Evolutionary conservation across 164 flowering plant genomes (phyloP), one percentile per base, ranked within the genome.

Genomic region (Dillenia suffruticosa): DNA sequence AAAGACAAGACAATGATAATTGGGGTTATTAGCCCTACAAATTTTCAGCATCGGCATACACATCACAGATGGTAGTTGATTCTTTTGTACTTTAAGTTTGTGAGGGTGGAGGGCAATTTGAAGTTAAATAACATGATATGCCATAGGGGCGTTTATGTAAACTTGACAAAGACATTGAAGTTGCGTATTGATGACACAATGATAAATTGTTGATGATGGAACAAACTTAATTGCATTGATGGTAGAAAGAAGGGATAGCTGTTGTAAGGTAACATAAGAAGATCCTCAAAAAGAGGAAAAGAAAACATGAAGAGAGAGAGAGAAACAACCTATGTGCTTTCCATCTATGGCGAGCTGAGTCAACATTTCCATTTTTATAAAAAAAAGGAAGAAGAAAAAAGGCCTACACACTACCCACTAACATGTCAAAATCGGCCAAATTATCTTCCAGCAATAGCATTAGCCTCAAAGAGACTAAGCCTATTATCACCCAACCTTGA

Each of bases 401-500:
- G 7, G 7, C 40, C 40, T 32, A 6, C 40, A 32, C 40, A 32
- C 40, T 32, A 32, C 40, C 40, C 40, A 32, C 7, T 32, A 32
- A 32, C 40, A 32, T 32, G 7, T 32, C 40, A 32, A 32, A 32
- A 32, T 32, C 40, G 5, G 5, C 40, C 5, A 32, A 32, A 32
- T 32, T 32, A 32, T 32, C 40, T 46, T 10, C 13, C 12, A n/a
- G 12, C 45, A 13, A 15, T 12, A 13, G 51, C 43, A 45, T 10
- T 19, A 57, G 61, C 56, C 71, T 83, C 84, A 61, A 88, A 88
- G 44, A 61, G 64, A 10, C 68, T 64, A 51, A 88, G 85, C 81
- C 96, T 88, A 62, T 88, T 61, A 70, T 90, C 96, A 63, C 78
- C 88, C 57, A 92, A 58, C 76, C 81, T 85, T 54, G 95, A 66